These are phyloP conservation scores for Aspergillus coremiiformis DNA, from an alignment of 495 filamentous ascomycete genomes.

Conservation along the genomic window DNA sequence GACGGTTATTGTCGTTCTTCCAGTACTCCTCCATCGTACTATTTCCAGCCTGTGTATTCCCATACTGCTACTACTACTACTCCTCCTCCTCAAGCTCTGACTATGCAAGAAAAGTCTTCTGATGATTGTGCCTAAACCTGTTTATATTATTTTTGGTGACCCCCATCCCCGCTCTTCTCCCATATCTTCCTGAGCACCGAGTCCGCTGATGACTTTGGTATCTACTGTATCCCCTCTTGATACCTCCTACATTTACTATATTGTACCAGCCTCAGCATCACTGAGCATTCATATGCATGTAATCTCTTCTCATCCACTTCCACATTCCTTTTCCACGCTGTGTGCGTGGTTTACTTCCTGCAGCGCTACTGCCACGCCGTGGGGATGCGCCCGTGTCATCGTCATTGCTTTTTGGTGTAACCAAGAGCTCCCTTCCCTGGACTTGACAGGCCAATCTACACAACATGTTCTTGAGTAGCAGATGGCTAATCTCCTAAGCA, in stretches of 20 bases:
- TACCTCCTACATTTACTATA: slow-evolving; percentile 16
- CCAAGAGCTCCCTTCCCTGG: slow-evolving; percentile 26
- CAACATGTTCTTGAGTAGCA: slow-evolving; percentile 32
- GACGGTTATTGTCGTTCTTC: slow-evolving; percentile 13
- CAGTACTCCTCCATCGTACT: slow-evolving; percentile 16
- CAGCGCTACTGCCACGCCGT: slow-evolving; percentile 31
- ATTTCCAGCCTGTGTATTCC: slow-evolving; percentile 19
- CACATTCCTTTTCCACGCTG: slow-evolving; percentile 17
- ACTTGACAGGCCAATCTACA: slow-evolving; percentile 28
- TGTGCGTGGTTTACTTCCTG: slow-evolving; percentile 21
- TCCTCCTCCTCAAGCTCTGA: not conserved
- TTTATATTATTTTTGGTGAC: slow-evolving; percentile 11
- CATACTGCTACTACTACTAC: slow-evolving; percentile 1
- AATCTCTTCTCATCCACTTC: slow-evolving; percentile 19
- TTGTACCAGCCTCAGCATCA: slow-evolving; percentile 9
- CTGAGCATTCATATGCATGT: slow-evolving; percentile 18
- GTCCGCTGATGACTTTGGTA: slow-evolving; percentile 10
- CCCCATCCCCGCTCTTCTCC: no score
- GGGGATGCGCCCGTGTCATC: slow-evolving; percentile 43
- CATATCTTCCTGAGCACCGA: slow-evolving; percentile 4
- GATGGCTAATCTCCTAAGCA: slow-evolving; percentile 36
- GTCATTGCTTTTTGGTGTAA: slow-evolving; percentile 37
- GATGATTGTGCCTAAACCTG: slow-evolving; percentile 24
- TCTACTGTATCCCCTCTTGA: slow-evolving; percentile 17
- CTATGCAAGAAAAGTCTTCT: slow-evolving; percentile 15